phyloP scores from a whole-genome alignment of 1,284 basidiomycete genomes.

The Sphagnurus paluster region DNA sequence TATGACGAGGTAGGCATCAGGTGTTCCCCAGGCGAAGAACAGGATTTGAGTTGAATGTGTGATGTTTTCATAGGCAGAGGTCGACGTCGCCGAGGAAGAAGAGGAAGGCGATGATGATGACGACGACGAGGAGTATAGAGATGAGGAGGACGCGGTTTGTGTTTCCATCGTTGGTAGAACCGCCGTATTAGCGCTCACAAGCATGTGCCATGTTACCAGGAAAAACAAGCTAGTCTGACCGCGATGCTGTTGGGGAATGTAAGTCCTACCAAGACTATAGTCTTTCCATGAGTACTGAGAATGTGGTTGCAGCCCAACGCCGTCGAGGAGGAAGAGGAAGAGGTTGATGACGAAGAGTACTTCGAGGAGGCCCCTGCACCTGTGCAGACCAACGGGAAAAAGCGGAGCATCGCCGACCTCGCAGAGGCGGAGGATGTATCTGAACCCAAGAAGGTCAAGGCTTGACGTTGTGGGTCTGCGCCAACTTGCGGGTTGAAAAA shows the following conservation, averaged over 20 bases:
- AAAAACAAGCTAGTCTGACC: conserved; percentile 29
- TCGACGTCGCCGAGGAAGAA: conserved; percentile 13
- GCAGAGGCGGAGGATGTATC: conserved; percentile 34
- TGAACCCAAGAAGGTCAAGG: conserved; percentile 43
- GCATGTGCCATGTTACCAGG: conserved; percentile 1
- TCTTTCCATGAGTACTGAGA: conserved; percentile 1
- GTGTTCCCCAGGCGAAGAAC: too few species aligned
- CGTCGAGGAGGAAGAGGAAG: conserved; percentile 26
- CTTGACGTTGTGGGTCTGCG: conserved; percentile 23
- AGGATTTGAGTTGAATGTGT: conserved; percentile 8
- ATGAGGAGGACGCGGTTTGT: conserved; percentile 23
- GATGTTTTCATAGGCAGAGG: conserved; percentile 10
- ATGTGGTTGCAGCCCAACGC: conserved; percentile 20
- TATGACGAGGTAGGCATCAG: too few species aligned
- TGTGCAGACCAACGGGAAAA: conserved; percentile 31
- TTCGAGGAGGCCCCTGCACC: conserved; percentile 21
- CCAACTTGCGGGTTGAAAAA: not conserved
- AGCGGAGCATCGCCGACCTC: conserved; percentile 38
- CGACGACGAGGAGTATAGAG: conserved; percentile 19
- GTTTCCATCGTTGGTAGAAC: conserved; percentile 7
- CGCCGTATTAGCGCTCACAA: conserved; percentile 2
- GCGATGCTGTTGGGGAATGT: conserved; percentile 36
- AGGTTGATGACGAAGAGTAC: conserved; percentile 31
- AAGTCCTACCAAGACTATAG: conserved; percentile 19
- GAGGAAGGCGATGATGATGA: conserved; percentile 20